Conservation (phyloP, 768 basidiomycete species). For the Lactarius sp. region DNA sequence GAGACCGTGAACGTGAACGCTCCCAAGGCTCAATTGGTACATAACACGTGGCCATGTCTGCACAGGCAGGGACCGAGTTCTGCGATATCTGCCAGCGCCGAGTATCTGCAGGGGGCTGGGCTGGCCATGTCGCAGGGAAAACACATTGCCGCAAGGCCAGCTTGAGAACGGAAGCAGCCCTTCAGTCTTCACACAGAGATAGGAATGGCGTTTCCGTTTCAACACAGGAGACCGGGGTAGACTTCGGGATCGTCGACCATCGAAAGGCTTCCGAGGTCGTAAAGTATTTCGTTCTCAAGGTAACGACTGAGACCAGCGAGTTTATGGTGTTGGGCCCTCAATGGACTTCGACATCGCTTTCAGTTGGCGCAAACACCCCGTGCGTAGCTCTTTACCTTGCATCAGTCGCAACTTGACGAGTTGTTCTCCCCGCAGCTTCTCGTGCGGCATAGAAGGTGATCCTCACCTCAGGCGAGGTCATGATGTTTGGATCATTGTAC, state of each 20-base stretch:
- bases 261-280: neutral
- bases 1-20: neutral
- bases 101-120: neutral
- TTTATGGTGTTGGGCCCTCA: constrained; percentile 11
- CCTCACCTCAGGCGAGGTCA: constrained; percentile 1
- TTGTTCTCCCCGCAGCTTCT: neutral
- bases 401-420: neutral
- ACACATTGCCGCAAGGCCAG: constrained; percentile 7
- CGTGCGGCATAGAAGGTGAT: constrained; percentile 5
- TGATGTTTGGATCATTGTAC: neutral
- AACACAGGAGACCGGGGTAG: neutral
- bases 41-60: neutral
- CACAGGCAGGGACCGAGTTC: neutral
- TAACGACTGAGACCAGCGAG: neutral
- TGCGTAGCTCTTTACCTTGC: neutral
- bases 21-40: neutral
- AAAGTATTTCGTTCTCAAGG: constrained; percentile 4
- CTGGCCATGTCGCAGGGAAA: neutral
- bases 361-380: neutral
- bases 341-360: constrained; percentile 3
- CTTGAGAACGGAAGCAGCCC: neutral
- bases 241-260: constrained; percentile 6
- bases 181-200: neutral
- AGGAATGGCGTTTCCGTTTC: constrained; percentile 11
- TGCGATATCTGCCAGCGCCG: constrained; percentile 4